Evolutionary conservation across 2,329 filamentous ascomycete genomes (phyloP), one percentile per base, ranked within the genome.

Genomic region (Hyphodiscus sp.): DNA sequence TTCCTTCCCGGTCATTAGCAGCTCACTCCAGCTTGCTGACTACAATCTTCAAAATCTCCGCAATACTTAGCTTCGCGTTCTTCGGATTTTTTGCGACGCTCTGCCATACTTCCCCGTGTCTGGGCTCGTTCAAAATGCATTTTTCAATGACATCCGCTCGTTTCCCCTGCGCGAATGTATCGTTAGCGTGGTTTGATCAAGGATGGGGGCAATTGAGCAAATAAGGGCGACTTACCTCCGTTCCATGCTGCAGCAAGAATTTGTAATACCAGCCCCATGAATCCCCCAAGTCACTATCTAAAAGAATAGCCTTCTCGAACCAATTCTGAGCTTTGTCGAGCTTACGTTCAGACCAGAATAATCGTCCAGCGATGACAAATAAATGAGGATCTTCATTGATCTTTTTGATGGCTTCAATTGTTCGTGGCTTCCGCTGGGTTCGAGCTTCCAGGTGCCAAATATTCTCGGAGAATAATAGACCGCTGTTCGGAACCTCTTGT

Each of bases 251-350:
- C 61, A 84, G 69, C 60, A 97, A 68, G 70, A 97, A 99, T 70
- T 92, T 91, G 71, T 91, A 94, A 71, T 96, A 99, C 92, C 92
- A 99, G 19, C 91, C 92, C 95, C 95, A 99, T 11, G 85, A 88
- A 73, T 99, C 95, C 49, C 94, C 94, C 49, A 83, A 74, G 69
- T 97, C 91, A 38, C 86, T 83, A 66, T 99, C 91, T 11, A 94
- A 76, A 50, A 96, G 78, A 52, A 96, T 84, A 0, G 94, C 94
- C 72, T 95, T 96, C 72, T 96, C 91, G 70, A 99, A 99, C 94
- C 94, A 99, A 60, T 83, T 91, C 71, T 91, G 87, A 2, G 94
- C 92, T 70, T 96, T 96, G 62, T 97, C 94, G 20, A 99, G 78
- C 67, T 86, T 86, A 52, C 94, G 81, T 73, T 99, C 94, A 9